Conservation (phyloP, 306 rosid species). For the Quercus gilva region DNA sequence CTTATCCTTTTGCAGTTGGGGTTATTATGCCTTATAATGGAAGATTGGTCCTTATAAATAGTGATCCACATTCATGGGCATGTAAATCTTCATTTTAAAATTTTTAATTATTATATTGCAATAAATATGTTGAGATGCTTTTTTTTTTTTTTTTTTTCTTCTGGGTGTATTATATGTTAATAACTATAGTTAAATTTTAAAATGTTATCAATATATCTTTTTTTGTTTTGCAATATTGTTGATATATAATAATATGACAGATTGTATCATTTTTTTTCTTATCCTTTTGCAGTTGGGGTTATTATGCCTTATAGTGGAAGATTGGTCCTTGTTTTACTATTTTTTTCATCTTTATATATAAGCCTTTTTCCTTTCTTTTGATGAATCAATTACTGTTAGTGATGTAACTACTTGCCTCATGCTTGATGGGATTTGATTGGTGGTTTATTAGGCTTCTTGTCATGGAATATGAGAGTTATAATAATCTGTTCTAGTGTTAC, state of each 20-base stretch:
- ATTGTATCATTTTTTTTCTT: background rate
- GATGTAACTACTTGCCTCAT: too few relatives aligned
- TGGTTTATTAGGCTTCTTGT: too few relatives aligned
- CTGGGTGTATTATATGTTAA: background rate
- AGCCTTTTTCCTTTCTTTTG: background rate
- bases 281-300: background rate
- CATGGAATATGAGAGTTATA: background rate
- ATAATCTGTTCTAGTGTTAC: background rate
- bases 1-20: background rate
- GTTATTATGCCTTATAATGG: background rate
- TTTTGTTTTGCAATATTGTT: background rate
- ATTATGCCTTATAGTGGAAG: background rate
- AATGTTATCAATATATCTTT: background rate
- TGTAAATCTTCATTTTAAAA: background rate
- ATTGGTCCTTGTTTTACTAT: background rate
- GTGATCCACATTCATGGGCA: background rate
- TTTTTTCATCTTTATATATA: background rate
- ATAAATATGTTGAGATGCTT: background rate
- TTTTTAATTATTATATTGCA: background rate
- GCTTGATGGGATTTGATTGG: too few relatives aligned
- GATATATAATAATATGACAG: background rate
- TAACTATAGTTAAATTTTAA: background rate
- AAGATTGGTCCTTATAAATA: background rate
- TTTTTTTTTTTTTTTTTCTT: background rate
- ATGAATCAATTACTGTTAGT: background rate